phyloP scores from a whole-genome alignment of 805 yeast species.

The Candida broadrunensis region DNA sequence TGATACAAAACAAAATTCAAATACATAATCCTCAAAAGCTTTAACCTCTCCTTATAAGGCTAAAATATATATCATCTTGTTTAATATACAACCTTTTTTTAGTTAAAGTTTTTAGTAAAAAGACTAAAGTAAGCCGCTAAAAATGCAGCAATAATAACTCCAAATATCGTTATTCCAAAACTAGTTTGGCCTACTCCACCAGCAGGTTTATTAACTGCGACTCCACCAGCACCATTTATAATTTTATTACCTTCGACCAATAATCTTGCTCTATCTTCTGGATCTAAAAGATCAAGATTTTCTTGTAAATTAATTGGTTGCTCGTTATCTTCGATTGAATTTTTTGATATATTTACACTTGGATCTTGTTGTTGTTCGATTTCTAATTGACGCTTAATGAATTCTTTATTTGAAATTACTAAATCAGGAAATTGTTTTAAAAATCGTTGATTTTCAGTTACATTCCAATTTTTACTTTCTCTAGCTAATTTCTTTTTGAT shows the following conservation, averaged over 20 bases:
- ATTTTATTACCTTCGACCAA: conserved; percentile 9
- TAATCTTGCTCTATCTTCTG: conserved; percentile 63
- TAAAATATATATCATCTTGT: too few relatives aligned
- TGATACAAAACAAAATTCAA: too few relatives aligned
- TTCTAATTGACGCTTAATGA: conserved; percentile 19
- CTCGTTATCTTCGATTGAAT: conserved; percentile 6
- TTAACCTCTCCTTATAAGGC: conserved; percentile 12
- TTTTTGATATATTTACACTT: conserved; percentile 10
- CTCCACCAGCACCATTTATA: conserved; percentile 3
- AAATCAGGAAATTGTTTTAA: conserved; percentile 67
- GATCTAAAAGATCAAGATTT: conserved; percentile 48
- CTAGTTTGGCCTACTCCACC: conserved; percentile 6
- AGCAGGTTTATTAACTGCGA: conserved; percentile 4
- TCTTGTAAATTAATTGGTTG: conserved; percentile 17
- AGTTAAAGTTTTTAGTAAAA: too few relatives aligned
- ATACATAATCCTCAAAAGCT: not conserved
- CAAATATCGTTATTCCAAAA: conserved; percentile 18
- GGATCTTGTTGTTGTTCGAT: conserved; percentile 9
- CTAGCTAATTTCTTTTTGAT: conserved; percentile 57
- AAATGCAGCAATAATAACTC: conserved; percentile 30
- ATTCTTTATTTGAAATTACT: conserved; percentile 39
- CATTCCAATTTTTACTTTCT: conserved; percentile 60
- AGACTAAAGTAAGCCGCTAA: conserved; percentile 25
- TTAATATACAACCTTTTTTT: too few relatives aligned
- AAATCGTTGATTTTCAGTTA: conserved; percentile 55